These are phyloP conservation scores for Gomphus bonarii DNA, from an alignment of 1,284 basidiomycete genomes.

Conservation along the genomic window DNA sequence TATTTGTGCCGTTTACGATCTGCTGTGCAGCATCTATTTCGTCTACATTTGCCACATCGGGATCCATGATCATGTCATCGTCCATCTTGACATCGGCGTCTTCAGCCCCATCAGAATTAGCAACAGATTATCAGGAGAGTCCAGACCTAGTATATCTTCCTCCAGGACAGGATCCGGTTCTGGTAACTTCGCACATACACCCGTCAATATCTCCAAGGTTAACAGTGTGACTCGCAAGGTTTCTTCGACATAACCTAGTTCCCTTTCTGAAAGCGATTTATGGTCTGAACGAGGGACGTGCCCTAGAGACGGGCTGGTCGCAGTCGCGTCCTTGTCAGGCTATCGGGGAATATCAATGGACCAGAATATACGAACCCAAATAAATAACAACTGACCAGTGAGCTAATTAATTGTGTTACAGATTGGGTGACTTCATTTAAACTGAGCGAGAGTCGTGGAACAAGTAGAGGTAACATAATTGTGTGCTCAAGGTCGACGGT, in stretches of 20 bases:
- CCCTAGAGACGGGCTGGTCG: conserved; percentile 38
- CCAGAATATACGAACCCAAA: not conserved
- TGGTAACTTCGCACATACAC: conserved; percentile 78
- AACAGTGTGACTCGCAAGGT: conserved; percentile 66
- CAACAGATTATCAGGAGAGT: not conserved
- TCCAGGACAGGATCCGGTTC: conserved; percentile 43
- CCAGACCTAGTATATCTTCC: conserved; percentile 11
- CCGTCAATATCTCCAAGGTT: conserved; percentile 78
- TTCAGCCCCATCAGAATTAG: conserved; percentile 14
- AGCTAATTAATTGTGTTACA: not conserved
- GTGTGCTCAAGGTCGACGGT: conserved; percentile 61
- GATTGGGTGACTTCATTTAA: not conserved
- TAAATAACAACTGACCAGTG: not conserved
- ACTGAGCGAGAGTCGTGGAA: conserved; percentile 11
- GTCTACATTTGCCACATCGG: conserved; percentile 25
- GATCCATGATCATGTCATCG: conserved; percentile 27
- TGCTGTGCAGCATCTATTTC: conserved; percentile 19
- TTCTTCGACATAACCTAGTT: conserved; percentile 67
- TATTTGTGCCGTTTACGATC: not conserved
- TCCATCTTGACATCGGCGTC: conserved; percentile 23
- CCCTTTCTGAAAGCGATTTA: conserved; percentile 52
- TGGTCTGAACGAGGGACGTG: conserved; percentile 62
- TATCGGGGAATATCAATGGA: not conserved
- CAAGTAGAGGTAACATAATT: conserved; percentile 63
- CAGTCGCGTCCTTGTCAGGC: conserved; percentile 7